Base-by-base conservation (phyloP, 345 rosid genomes). In the Abelmoschus esculentus region DNA sequence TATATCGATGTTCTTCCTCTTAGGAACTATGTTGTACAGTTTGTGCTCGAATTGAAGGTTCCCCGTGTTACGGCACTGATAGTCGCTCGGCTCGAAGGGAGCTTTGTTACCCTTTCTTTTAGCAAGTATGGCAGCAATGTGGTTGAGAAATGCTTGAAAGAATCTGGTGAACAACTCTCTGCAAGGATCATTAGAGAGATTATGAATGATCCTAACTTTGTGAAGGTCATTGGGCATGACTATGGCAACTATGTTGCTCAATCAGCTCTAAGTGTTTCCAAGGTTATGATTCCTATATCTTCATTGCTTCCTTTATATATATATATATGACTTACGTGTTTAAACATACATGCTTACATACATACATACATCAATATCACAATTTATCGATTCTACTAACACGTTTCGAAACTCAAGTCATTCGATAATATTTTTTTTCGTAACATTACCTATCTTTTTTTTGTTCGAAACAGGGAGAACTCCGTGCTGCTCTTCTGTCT, bases 1-100 rank as follows among this genome's bases (percentile, higher is more conserved):
- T 52, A 52, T 15, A n/a, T 17, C 10, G 0, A 0, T 52, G 1
- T 26, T 3, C 26, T 50, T 44, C 3, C 4, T 54, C 63, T 6
- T 72, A 85, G 86, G 66, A 87, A 87, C 66, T 87, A 82, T 61
- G 86, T 85, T 57, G 83, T 87, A 54, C 89, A 85, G 54, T 73
- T 40, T 34, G 12, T 82, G 29, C 71, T 87, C 12, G 70, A 50
- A 26, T 26, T 54, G 64, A 49, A 42, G 22, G 7, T 75, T 31
- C 70, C 60, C 6, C 14, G 55, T 1, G 63, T 74, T 7, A 65
- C 58, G 1, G 31, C 28, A 1, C 17, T 13, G n/a, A 22, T 87
- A 7, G 1, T 77, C 3, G 50, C n/a, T 3, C 64, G 57, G n/a
- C 85, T 87, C 5, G 0, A 56, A 26, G 61, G 61, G 34, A 56